Conservation (phyloP, 108 stramenopile genomes). For the Thalassiosira profunda region DNA sequence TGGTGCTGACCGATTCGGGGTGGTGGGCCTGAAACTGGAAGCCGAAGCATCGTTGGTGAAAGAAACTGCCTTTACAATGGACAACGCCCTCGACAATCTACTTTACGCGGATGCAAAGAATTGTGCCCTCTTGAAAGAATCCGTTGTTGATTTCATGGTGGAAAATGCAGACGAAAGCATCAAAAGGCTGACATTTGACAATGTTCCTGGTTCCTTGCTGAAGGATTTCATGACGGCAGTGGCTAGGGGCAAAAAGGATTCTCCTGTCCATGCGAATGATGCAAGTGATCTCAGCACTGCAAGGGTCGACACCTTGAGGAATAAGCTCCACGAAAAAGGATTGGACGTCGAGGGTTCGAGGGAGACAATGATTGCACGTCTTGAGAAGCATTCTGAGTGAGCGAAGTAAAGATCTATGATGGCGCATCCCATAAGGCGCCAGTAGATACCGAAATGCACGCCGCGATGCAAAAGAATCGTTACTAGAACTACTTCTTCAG, state of each 20-base stretch:
- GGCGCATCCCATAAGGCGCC: no score
- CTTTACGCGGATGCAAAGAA: conserved; percentile 8
- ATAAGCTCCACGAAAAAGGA: no score
- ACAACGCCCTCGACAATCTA: neutral
- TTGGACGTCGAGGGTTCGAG: no score
- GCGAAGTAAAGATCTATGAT: no score
- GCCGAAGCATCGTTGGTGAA: conserved; percentile 12
- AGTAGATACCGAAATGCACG: no score
- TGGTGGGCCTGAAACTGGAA: conserved; percentile 8
- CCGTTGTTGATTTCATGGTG: neutral
- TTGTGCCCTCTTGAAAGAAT: conserved; percentile 16
- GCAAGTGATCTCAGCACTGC: neutral
- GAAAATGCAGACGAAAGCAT: neutral
- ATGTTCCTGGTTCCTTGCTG: neutral
- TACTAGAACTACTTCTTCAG: no score
- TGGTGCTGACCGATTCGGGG: neutral
- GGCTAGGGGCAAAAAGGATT: neutral
- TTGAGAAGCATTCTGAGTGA: no score
- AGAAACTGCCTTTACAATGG: neutral
- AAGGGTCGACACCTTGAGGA: no score
- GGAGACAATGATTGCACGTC: no score
- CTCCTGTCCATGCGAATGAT: no score
- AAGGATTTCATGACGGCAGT: neutral
- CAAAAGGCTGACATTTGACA: neutral
- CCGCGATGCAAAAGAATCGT: no score